Evolutionary conservation across 1,284 basidiomycete species (phyloP), one percentile per base, ranked within the genome.

Genomic region (Ustilago loliicola): DNA sequence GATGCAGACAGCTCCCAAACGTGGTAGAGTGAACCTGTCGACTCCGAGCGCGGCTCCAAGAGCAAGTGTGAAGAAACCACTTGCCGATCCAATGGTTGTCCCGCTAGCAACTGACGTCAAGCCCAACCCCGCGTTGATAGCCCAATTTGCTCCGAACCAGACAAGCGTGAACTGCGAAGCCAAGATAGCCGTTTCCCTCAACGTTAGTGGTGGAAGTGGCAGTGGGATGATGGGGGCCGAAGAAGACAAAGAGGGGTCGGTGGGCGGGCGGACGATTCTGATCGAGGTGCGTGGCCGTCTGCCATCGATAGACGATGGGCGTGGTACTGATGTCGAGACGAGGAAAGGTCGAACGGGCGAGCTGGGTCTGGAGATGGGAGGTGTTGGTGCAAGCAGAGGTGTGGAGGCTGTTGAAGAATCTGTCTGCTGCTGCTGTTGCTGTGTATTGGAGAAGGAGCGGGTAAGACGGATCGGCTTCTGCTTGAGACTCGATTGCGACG

Each of bases 11-110:
- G 95, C 93, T n/a, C 89, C 88, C 45, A 95, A 87, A 87, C 97
- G 97, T 10, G 90, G 88, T 1, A 91, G 60, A 0, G 93, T 93
- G 65, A 98, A 88, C 8, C 88, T 88, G 86, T 99, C 97, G 10
- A 98, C 93, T 13, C 90, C 90, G 76, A 94, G 93, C 45, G 95
- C 77, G n/a, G 92, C 89, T 3, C 96, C 96, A 48, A 98, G 88
- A 0, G 89, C 92, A 47, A 99, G 88, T 0, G 96, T 99, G 86
- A 98, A 98, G 88, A 99, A 96, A 4, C 96, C 86, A 93, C 95
- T 81, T 11, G 84, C 94, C 77, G 94, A 95, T 5, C 83, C 83
- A 21, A 83, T 75, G 15, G 84, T 85, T 1, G 85, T 86, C 0
- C 83, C 82, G 50, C 83, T 85, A 4, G 85, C 85, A 9, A 86